Conservation (phyloP, 768 basidiomycete species). For the Suillus lakei region DNA sequence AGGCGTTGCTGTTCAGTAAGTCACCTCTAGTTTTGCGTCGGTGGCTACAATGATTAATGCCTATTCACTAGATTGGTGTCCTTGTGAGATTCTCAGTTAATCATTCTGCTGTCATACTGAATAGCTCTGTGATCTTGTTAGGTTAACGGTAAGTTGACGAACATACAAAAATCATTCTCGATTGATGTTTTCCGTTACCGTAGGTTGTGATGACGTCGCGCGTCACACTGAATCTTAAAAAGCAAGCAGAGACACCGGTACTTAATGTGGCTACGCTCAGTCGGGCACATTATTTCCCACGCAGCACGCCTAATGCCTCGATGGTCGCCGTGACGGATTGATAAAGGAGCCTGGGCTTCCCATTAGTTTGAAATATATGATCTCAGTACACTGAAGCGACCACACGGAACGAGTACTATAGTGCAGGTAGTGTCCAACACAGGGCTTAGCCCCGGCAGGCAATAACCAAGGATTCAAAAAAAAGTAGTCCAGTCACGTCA, state of each 20-base stretch:
- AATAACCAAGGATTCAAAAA: too few relatives aligned
- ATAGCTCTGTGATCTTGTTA: conserved; percentile 38
- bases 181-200: neutral
- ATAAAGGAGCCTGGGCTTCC: too few relatives aligned
- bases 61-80: neutral
- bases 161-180: neutral
- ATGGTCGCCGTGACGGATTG: too few relatives aligned
- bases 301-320: too few relatives aligned
- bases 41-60: neutral
- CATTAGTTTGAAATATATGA: too few relatives aligned
- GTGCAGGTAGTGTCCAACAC: too few relatives aligned
- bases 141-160: conserved; percentile 3
- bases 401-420: too few relatives aligned
- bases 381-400: too few relatives aligned
- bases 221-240: conserved; percentile 1
- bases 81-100: conserved; percentile 3
- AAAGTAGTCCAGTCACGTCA: too few relatives aligned
- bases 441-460: too few relatives aligned
- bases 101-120: conserved; percentile 38
- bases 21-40: conserved; percentile 7
- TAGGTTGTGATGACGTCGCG: conserved; percentile 9
- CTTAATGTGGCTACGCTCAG: too few relatives aligned
- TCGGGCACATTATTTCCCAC: too few relatives aligned
- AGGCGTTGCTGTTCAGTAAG: conserved; percentile 54
- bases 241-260: neutral